Percentiles rank a stretch among this genome's conserved stretches.
phyloP scores from a whole-genome alignment of 495 filamentous ascomycete genomes.

The Podospora bellae-mahoneyi region DNA sequence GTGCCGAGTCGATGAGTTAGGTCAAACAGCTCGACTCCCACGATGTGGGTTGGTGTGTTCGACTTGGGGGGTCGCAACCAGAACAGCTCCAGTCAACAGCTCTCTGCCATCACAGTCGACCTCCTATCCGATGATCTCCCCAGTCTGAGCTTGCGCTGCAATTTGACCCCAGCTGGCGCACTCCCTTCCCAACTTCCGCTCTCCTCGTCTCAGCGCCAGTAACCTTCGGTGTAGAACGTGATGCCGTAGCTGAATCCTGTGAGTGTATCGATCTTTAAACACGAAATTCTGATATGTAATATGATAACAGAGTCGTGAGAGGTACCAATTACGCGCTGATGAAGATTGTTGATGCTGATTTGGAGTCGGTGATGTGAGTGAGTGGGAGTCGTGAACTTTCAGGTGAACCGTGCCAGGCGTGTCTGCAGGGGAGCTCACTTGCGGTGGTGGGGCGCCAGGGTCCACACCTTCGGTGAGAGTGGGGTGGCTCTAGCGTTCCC shows the following conservation, averaged over 20 bases:
- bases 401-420: not conserved
- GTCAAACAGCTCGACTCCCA: not conserved
- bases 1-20: not conserved
- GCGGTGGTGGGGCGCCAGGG: not conserved
- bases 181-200: not conserved
- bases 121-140: not conserved
- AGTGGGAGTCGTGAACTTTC: constrained; percentile 2
- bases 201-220: not conserved
- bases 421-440: not conserved
- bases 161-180: not conserved
- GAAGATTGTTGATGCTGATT: not conserved
- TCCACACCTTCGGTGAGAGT: not conserved
- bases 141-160: not conserved
- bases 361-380: not conserved
- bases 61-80: not conserved
- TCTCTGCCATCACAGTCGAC: not conserved
- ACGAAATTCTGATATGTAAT: not conserved
- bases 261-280: not conserved
- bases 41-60: not conserved
- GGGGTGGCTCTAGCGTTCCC: not conserved
- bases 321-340: not conserved
- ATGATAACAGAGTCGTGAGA: not conserved
- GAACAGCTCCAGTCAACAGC: not conserved
- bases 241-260: not conserved
- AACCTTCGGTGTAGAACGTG: not conserved